These are phyloP conservation scores for Cercophora samala DNA, from an alignment of 495 filamentous ascomycete genomes.

Conservation along the genomic window DNA sequence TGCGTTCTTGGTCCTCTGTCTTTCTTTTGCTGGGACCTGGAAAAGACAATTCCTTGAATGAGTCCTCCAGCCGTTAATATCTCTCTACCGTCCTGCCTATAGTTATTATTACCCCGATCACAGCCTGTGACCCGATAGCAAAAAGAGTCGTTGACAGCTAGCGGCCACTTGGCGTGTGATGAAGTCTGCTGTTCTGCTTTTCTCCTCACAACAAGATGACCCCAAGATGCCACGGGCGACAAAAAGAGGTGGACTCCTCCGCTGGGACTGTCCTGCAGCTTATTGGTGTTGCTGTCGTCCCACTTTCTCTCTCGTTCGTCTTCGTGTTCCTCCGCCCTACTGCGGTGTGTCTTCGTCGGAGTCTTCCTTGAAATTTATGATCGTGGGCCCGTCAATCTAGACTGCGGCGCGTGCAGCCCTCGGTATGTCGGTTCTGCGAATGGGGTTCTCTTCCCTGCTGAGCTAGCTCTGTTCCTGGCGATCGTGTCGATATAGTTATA, in stretches of 20 bases:
- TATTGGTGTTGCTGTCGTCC: background rate
- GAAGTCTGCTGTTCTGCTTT: slow-evolving; percentile 9
- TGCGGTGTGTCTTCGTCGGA: background rate
- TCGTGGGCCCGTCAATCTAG: slow-evolving; percentile 3
- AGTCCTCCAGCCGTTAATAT: slow-evolving; percentile 8
- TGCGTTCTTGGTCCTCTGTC: background rate
- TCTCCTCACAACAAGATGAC: background rate
- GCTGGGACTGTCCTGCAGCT: slow-evolving; percentile 15
- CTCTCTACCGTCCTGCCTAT: slow-evolving; percentile 10
- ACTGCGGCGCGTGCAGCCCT: slow-evolving; percentile 1
- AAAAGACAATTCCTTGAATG: slow-evolving; percentile 27
- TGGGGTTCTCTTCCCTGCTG: background rate
- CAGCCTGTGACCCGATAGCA: slow-evolving; percentile 21
- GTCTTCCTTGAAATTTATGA: background rate
- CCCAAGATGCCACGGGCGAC: background rate
- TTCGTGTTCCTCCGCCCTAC: background rate
- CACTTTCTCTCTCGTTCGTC: slow-evolving; percentile 1
- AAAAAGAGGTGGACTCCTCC: background rate
- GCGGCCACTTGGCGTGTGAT: slow-evolving; percentile 34
- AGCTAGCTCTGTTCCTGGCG: slow-evolving; percentile 24
- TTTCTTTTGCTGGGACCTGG: slow-evolving; percentile 6
- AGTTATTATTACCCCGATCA: slow-evolving; percentile 18
- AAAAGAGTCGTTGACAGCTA: slow-evolving; percentile 20
- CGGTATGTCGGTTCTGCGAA: slow-evolving; percentile 1
- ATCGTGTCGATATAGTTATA: slow-evolving; percentile 13